These are phyloP conservation scores for slime mould (Dictyostelium discoideum) DNA, from an alignment of 78 protist species.

Conservation along the genomic window DNA sequence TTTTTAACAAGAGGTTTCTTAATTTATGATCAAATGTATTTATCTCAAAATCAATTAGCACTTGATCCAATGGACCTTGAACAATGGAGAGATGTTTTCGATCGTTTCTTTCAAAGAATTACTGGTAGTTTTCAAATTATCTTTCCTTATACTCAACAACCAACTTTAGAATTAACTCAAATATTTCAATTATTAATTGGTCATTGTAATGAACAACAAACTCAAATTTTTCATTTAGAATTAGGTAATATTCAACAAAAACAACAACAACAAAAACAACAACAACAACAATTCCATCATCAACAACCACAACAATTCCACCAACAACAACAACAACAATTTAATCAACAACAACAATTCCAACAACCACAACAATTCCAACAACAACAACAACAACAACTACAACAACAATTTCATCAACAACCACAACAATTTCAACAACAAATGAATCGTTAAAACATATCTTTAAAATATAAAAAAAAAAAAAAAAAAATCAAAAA, in stretches of 20 bases:
- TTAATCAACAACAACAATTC: neutral
- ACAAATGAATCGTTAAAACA: neutral
- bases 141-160: constrained; percentile 44
- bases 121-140: constrained; percentile 34
- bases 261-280: neutral
- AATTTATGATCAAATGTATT: constrained; percentile 23
- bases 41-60: neutral
- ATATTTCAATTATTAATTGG: constrained; percentile 1
- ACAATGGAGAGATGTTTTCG: constrained; percentile 68
- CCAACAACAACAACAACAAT: neutral
- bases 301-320: neutral
- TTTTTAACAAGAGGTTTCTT: constrained; percentile 36
- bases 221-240: constrained; percentile 18
- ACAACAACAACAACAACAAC: neutral
- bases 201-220: constrained; percentile 59
- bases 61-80: constrained; percentile 26
- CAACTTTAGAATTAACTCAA: constrained; percentile 5
- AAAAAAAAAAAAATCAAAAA: neutral
- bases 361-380: neutral
- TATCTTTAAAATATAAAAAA: neutral
- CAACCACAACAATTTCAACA: neutral
- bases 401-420: neutral
- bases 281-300: neutral
- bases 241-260: neutral
- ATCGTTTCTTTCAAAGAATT: constrained; percentile 46